phyloP scores from a whole-genome alignment of 129 eudicot genomes.

The Chrysanthemum seticuspe region DNA sequence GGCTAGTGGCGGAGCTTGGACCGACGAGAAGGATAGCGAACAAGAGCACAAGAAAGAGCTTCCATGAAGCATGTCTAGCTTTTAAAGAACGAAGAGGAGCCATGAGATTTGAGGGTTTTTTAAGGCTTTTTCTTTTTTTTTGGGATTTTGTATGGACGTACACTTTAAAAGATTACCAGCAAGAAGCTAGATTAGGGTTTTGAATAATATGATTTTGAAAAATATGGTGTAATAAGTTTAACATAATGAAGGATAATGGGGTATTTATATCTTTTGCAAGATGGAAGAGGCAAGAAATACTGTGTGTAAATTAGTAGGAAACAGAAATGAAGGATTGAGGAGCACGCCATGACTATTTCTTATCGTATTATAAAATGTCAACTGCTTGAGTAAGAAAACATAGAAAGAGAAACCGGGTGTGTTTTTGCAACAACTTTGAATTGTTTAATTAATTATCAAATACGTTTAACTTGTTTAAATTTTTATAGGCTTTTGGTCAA shows the following conservation, averaged over 20 bases:
- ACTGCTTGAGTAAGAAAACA: conserved; percentile 23
- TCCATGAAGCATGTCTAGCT: conserved; percentile 14
- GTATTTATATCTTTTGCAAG: not conserved
- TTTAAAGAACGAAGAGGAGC: conserved; percentile 21
- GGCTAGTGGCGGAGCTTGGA: conserved; percentile 36
- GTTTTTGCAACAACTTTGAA: conserved; percentile 17
- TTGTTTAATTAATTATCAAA: not conserved
- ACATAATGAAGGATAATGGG: not conserved
- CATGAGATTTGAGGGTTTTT: conserved; percentile 15
- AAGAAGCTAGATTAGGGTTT: not conserved
- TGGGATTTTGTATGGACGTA: not conserved
- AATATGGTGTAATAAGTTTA: conserved; percentile 5
- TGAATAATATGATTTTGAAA: not conserved
- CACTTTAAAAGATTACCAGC: too few species aligned
- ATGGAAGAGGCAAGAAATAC: conserved; percentile 5
- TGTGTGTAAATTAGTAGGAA: conserved; percentile 33
- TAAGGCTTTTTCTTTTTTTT: conserved; percentile 7
- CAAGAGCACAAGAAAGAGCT: conserved; percentile 22
- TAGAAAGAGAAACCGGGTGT: conserved; percentile 11
- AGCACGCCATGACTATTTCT: conserved; percentile 33
- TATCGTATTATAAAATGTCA: conserved; percentile 26
- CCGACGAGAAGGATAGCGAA: conserved; percentile 28
- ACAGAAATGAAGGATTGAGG: conserved; percentile 24
- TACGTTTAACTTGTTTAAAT: not conserved
- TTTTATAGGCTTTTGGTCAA: not conserved